Conservation (phyloP, 108 stramenopile genomes). For the Skeletonema marinoi region DNA sequence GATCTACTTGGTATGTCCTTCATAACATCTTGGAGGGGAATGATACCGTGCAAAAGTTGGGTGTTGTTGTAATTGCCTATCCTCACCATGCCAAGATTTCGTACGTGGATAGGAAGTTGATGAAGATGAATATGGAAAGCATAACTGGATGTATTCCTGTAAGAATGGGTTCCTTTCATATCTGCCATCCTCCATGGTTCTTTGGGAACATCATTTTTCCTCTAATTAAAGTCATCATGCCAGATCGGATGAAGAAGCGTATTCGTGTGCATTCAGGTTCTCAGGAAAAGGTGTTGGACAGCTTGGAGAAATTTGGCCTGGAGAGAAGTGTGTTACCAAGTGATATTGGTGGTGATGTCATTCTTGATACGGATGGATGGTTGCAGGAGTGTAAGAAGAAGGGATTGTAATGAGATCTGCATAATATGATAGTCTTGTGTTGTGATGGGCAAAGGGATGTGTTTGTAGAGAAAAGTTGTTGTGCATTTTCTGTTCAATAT, state of each 20-base stretch:
- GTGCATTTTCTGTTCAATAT: background rate
- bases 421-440: background rate
- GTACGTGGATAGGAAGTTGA: slow-evolving; percentile 49
- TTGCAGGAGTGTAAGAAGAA: slow-evolving; percentile 22
- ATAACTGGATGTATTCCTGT: slow-evolving; percentile 59
- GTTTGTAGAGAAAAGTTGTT: background rate
- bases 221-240: slow-evolving; percentile 55
- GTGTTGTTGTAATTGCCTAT: slow-evolving; percentile 48
- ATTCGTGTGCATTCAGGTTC: slow-evolving; percentile 51
- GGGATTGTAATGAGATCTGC: background rate
- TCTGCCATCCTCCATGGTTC: slow-evolving; percentile 64
- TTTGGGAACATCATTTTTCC: slow-evolving; percentile 52
- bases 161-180: slow-evolving; percentile 53
- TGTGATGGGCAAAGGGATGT: background rate
- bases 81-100: slow-evolving; percentile 33
- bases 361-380: slow-evolving; percentile 41
- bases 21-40: slow-evolving; percentile 46
- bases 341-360: slow-evolving; percentile 55
- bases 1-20: slow-evolving; percentile 57
- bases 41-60: slow-evolving; percentile 45
- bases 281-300: slow-evolving; percentile 49
- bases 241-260: slow-evolving; percentile 53
- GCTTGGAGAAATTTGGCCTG: slow-evolving; percentile 51
- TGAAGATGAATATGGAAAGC: slow-evolving; percentile 32
- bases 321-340: slow-evolving; percentile 40